Evolutionary conservation across 495 filamentous ascomycete genomes (phyloP).

Genomic region (Immersiella caudata): DNA sequence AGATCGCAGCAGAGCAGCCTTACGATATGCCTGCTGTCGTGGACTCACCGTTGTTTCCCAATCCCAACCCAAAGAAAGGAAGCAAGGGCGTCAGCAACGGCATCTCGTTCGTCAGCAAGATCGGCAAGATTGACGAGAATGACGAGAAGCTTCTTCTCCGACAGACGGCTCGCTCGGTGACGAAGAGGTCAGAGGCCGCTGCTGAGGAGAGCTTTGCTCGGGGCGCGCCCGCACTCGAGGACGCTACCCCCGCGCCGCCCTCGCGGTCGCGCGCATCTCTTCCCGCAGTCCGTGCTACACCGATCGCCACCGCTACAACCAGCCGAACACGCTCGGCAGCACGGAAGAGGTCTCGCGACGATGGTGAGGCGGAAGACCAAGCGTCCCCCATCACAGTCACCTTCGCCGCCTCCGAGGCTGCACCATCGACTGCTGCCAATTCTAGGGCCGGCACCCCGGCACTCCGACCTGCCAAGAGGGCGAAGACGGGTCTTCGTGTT

Average conservation of each 20-base stretch:
- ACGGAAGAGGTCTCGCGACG: slow-evolving; percentile 50
- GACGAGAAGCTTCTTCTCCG: slow-evolving; percentile 34
- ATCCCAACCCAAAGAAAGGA: slow-evolving; percentile 33
- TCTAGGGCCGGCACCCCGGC: slow-evolving; percentile 62
- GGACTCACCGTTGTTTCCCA: slow-evolving; percentile 34
- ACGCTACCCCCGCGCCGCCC: slow-evolving; percentile 12
- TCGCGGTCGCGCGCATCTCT: slow-evolving; percentile 24
- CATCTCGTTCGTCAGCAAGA: slow-evolving; percentile 35
- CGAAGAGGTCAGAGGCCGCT: slow-evolving; percentile 15
- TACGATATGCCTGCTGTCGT: slow-evolving; percentile 39
- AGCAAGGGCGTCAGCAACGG: slow-evolving; percentile 21
- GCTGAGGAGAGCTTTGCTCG: slow-evolving; percentile 23
- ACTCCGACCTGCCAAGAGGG: slow-evolving; percentile 56
- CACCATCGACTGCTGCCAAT: slow-evolving; percentile 47
- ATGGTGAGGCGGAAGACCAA: slow-evolving; percentile 51
- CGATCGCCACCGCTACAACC: slow-evolving; percentile 32
- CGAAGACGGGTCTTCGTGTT: slow-evolving; percentile 60
- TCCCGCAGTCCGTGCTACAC: slow-evolving; percentile 27
- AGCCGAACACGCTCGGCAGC: slow-evolving; percentile 40
- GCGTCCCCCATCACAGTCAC: slow-evolving; percentile 48
- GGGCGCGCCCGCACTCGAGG: background rate
- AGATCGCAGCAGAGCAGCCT: slow-evolving; percentile 25
- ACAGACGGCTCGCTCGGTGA: slow-evolving; percentile 31
- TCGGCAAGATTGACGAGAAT: slow-evolving; percentile 36
- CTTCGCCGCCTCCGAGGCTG: slow-evolving; percentile 41